Evolutionary conservation across 345 rosid genomes (phyloP), one percentile per base, ranked within the genome.

Genomic region (Citrus reticulata): DNA sequence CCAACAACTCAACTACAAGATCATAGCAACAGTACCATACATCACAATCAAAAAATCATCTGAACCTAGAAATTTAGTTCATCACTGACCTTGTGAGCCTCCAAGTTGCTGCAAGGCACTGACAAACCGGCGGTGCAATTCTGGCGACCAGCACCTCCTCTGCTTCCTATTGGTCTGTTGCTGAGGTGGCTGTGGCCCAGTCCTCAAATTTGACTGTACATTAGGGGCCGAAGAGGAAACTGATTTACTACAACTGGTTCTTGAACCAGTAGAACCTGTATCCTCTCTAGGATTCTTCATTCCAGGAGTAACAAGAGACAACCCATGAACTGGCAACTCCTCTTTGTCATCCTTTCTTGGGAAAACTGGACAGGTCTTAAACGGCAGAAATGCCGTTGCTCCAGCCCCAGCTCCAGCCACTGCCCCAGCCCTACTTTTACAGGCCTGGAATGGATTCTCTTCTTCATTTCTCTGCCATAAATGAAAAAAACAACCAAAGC

Each of bases 81-180:
- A 63, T 22, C 30, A n/a, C 84, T 79, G 70, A 93, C 99, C 96
- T 90, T 89, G 91, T 25, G 96, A 89, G 51, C 99, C 99, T 77
- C 98, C 99, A 16, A 95, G 97, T 35, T 90, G 91, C 73, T 95
- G 92, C 83, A 95, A 83, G 22, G 99, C 97, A 86, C 85, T 88
- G 57, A 93, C 87, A 40, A 95, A 95, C 60, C 93, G 89, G 30
- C 92, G 90, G 84, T 95, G 99, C 77, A 95, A 84, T 84, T 91
- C 97, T 0, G 96, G 92, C n/a, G 95, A 93, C 99, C 99, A 95
- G 84, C 95, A 91, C 82, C 98, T 90, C 84, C 99, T 89, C 83
- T 91, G 97, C 84, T 95, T 95, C 89, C 99, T 83, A 29, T 85
- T 49, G 76, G 82, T 82, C 81, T 88, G 96, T 70, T 88, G 91